Percentiles rank a stretch among this genome's conserved stretches.
Conservation (phyloP, 2,329 filamentous ascomycete genomes). For the Byssothecium circinans region DNA sequence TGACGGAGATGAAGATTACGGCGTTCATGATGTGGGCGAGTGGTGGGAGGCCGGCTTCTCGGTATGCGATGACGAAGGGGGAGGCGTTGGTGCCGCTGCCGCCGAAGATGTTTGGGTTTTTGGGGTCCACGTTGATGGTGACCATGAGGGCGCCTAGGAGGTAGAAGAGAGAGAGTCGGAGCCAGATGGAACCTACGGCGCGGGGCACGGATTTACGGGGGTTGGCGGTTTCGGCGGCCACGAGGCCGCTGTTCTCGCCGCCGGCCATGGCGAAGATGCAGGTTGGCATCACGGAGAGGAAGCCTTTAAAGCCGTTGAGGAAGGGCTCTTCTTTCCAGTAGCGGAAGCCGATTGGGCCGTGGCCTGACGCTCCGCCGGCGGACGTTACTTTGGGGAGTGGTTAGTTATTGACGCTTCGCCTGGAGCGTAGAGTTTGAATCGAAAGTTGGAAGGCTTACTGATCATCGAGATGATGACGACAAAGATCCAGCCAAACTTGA, state of each 20-base stretch:
- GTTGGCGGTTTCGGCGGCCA: constrained; percentile 50
- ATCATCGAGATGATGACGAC: constrained; percentile 51
- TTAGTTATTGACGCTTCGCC: not conserved
- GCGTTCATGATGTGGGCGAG: constrained; percentile 54
- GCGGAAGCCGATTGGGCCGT: constrained; percentile 46
- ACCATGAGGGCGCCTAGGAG: constrained; percentile 50
- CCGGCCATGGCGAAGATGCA: constrained; percentile 47
- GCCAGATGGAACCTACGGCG: constrained; percentile 51
- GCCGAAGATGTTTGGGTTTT: constrained; percentile 47
- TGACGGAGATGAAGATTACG: constrained; percentile 52
- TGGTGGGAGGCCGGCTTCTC: constrained; percentile 42
- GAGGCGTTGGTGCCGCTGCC: constrained; percentile 47
- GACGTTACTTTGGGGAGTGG: constrained; percentile 38
- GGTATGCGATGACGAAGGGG: constrained; percentile 52
- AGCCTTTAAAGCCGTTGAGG: constrained; percentile 51
- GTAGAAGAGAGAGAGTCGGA: constrained; percentile 52
- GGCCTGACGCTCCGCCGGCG: constrained; percentile 48
- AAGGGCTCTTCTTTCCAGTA: constrained; percentile 51
- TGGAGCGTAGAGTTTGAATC: not conserved
- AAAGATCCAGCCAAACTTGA: constrained; percentile 55
- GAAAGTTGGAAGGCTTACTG: constrained; percentile 24
- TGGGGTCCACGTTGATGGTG: constrained; percentile 49
- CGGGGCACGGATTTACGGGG: constrained; percentile 48
- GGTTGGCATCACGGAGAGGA: constrained; percentile 41
- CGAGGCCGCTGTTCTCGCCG: constrained; percentile 48